These are phyloP conservation scores for Dioszegia hungarica DNA, from an alignment of 768 basidiomycete species.

Conservation along the genomic window DNA sequence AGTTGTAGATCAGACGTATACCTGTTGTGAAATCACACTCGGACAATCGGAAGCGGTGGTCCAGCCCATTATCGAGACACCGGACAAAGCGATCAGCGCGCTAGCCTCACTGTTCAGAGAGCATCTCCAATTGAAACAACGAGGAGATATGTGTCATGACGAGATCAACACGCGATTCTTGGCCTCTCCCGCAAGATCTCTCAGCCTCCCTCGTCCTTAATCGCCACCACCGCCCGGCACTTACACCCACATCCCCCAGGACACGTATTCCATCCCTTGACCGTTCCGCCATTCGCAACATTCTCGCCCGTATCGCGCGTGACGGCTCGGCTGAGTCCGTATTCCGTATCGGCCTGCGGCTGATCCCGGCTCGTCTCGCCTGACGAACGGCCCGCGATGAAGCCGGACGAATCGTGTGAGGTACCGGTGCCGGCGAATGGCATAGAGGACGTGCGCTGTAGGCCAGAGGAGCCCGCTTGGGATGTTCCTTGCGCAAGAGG, in stretches of 20 bases:
- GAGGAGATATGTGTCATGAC: too few relatives aligned
- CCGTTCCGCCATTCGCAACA: background rate
- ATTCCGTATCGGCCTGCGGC: background rate
- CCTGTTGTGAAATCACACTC: too few relatives aligned
- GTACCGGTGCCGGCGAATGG: background rate
- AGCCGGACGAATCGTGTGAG: constrained; percentile 18
- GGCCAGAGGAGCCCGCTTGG: background rate
- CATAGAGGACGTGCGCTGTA: background rate
- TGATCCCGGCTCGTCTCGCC: background rate
- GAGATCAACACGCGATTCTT: too few relatives aligned
- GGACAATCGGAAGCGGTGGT: too few relatives aligned
- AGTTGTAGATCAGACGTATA: too few relatives aligned
- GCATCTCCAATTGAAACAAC: too few relatives aligned
- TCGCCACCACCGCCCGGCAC: constrained; percentile 20
- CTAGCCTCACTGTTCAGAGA: too few relatives aligned
- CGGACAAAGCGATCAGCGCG: too few relatives aligned
- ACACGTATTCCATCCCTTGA: constrained; percentile 26
- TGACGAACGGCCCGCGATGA: background rate
- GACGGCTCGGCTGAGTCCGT: too few relatives aligned
- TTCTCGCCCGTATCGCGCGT: background rate
- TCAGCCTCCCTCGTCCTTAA: background rate
- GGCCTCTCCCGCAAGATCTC: too few relatives aligned
- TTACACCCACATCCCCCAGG: constrained; percentile 40
- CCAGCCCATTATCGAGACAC: too few relatives aligned
- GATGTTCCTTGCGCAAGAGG: background rate